phyloP scores from a whole-genome alignment of 305 asterid species.

The Ilex paraguariensis region DNA sequence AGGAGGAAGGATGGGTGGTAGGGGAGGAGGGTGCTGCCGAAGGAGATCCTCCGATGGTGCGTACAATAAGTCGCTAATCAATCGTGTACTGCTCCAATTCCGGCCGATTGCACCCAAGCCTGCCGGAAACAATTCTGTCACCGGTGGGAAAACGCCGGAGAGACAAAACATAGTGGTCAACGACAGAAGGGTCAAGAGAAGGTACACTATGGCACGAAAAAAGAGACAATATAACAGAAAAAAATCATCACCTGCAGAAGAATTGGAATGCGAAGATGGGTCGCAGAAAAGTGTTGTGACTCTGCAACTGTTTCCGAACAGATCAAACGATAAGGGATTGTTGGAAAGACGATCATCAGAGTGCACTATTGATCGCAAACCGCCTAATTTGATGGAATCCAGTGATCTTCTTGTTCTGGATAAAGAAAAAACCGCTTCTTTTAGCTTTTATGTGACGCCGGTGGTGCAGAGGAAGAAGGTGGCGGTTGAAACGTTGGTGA shows the following conservation, averaged over 20 bases:
- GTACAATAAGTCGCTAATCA: neutral
- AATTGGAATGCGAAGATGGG: conserved; percentile 15
- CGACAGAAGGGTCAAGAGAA: conserved; percentile 24
- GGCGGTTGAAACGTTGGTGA: conserved; percentile 22
- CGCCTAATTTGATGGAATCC: neutral
- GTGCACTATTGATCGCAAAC: neutral
- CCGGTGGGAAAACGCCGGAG: conserved; percentile 12
- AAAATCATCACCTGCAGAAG: conserved; percentile 14
- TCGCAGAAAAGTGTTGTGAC: conserved; percentile 15
- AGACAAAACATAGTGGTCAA: conserved; percentile 5
- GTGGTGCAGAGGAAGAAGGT: conserved; percentile 5
- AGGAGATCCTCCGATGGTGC: neutral
- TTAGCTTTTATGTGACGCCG: neutral
- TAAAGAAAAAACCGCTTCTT: neutral
- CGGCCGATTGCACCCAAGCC: conserved; percentile 48
- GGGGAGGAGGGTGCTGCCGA: neutral
- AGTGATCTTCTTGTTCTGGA: neutral
- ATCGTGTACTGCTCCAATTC: conserved; percentile 33
- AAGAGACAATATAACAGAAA: neutral
- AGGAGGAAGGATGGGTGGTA: neutral
- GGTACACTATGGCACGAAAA: conserved; percentile 30
- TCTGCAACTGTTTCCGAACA: conserved; percentile 31
- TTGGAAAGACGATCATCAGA: neutral
- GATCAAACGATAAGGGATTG: conserved; percentile 15
- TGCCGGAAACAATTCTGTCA: conserved; percentile 6